A percentile compares a stretch with the other conserved stretches of the same genome.
Conservation (phyloP, 2,329 filamentous ascomycete genomes). For the Camillea tinctor region DNA sequence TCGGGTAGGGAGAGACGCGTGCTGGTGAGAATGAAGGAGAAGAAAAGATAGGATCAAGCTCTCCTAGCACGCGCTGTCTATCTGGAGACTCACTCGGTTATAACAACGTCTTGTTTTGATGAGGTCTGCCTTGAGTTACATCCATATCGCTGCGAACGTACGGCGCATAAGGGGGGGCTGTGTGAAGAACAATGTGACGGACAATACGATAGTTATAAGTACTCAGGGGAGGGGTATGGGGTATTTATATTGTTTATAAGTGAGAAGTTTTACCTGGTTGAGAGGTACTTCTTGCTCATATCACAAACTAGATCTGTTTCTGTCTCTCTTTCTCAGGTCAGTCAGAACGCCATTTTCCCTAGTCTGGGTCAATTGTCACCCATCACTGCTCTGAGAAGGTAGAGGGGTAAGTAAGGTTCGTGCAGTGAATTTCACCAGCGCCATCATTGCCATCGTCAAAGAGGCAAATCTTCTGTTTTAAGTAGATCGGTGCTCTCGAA, state of each 20-base stretch:
- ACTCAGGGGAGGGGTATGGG: too few relatives aligned
- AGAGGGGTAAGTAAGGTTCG: neutral
- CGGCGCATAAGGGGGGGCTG: neutral
- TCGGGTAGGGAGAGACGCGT: neutral
- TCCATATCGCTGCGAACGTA: neutral
- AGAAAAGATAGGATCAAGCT: too few relatives aligned
- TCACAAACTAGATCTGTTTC: neutral
- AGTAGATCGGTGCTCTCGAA: neutral
- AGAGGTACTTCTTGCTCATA: neutral
- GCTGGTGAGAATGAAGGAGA: too few relatives aligned
- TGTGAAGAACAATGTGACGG: neutral
- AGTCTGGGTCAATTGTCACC: too few relatives aligned
- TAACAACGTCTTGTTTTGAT: neutral
- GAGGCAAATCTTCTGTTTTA: neutral
- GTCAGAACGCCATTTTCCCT: too few relatives aligned
- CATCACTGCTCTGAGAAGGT: too few relatives aligned
- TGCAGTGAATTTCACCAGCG: neutral
- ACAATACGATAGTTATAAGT: neutral
- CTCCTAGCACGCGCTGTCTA: too few relatives aligned
- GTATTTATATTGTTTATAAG: neutral
- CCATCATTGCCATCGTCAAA: neutral
- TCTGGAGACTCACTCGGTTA: neutral
- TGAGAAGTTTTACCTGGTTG: neutral
- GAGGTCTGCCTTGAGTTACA: neutral
- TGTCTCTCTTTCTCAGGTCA: too few relatives aligned